A percentile compares a stretch with the other conserved stretches of the same genome.
These are phyloP conservation scores for Fomitopsis schrenkii DNA, from an alignment of 1,284 basidiomycete species.

Conservation along the genomic window DNA sequence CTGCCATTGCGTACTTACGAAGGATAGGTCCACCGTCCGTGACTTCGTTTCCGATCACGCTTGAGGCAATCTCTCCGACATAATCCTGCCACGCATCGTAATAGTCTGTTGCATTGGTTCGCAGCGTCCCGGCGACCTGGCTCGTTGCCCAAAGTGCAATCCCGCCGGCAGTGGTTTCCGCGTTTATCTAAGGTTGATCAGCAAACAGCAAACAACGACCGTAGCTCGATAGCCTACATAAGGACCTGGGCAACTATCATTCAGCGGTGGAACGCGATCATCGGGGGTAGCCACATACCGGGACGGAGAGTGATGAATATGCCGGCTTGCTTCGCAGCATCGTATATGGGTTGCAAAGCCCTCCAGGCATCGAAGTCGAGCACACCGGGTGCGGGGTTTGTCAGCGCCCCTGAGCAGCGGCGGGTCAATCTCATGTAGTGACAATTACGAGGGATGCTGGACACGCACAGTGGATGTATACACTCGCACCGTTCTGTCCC, in stretches of 20 bases:
- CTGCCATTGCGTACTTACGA: conserved; percentile 35
- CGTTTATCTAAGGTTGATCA: conserved; percentile 57
- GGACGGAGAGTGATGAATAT: conserved; percentile 45
- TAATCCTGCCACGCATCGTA: conserved; percentile 68
- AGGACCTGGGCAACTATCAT: conserved; percentile 14
- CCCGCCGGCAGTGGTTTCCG: conserved; percentile 78
- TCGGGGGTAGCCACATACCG: conserved; percentile 19
- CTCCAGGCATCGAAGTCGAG: conserved; percentile 70
- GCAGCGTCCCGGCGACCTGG: conserved; percentile 58
- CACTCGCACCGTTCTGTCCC: conserved; percentile 71
- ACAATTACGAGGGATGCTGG: neutral
- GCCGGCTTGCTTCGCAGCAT: conserved; percentile 39
- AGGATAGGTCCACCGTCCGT: conserved; percentile 70
- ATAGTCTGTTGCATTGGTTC: conserved; percentile 70
- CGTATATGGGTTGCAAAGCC: conserved; percentile 59
- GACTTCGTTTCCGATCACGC: conserved; percentile 64
- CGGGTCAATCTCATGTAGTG: neutral
- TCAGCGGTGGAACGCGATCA: neutral
- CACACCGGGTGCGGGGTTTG: conserved; percentile 72
- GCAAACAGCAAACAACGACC: neutral
- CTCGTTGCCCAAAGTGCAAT: conserved; percentile 76
- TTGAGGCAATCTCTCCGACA: conserved; percentile 56
- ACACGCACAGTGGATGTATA: conserved; percentile 60
- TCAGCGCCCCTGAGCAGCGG: conserved; percentile 45
- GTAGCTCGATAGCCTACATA: conserved; percentile 14